Base-by-base conservation (phyloP, 805 yeast species). In the Monosporozyma aerobia region DNA sequence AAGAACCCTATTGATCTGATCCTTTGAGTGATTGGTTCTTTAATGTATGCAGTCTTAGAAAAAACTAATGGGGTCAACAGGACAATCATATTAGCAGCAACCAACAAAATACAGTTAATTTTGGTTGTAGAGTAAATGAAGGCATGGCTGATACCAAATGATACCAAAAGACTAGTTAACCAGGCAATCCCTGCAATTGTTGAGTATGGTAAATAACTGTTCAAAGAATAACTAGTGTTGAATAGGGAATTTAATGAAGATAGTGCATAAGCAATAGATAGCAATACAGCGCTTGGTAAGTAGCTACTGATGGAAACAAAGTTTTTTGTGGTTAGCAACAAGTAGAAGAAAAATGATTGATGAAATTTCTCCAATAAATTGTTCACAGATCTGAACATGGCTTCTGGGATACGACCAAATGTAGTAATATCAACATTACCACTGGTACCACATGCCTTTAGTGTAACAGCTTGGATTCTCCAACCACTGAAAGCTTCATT, bases 291-390 rank as follows among this genome's bases (percentile, higher is more conserved):
- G 2, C 92, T 75, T 1, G 98, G 98, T 50, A 94, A 72, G 65
- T 92, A 94, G 19, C 95, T 88, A 3, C 96, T 97, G 57, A 94
- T 90, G 5, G 97, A 88, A 16, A 94, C 96, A 72, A 94, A 94
- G 53, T 77, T 68, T 53, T 77, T 72, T 25, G 97, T 95, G 0
- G 88, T 79, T 49, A 94, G 69, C 70, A 94, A 67, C 58, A 92
- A 75, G 70, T 92, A 94, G 64, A 90, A 94, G 74, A 94, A 94
- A 63, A 90, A 94, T 1, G 97, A 88, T 69, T 94, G 99, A 69
- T 94, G 99, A 69, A 92, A 92, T 66, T 92, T 95, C 67, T 94
- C 99, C 40, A 92, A 73, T 59, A 94, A 75, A 65, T 94, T 94
- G 71, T 94, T 94, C 39, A 94, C 86, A 0, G 96, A 83, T 55